Evolutionary conservation across 805 yeast species (phyloP).

Genomic region (Starmerella asiatica): DNA sequence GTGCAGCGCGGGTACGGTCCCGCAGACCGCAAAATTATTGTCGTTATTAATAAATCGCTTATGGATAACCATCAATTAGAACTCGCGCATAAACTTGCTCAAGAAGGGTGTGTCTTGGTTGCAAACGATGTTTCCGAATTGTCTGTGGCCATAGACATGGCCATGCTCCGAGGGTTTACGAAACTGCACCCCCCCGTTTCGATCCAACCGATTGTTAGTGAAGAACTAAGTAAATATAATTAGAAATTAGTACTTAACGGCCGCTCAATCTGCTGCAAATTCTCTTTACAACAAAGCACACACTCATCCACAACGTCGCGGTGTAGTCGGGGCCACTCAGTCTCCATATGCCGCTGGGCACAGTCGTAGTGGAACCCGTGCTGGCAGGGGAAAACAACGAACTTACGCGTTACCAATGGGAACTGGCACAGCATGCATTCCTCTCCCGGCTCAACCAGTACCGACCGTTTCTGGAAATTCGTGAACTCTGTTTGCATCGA

Average conservation of each 20-base stretch:
- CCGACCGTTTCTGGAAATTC: slow-evolving; percentile 38
- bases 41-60: slow-evolving; percentile 51
- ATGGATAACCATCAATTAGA: slow-evolving; percentile 82
- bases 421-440: slow-evolving; percentile 62
- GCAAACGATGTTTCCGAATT: slow-evolving; percentile 1
- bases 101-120: slow-evolving; percentile 6
- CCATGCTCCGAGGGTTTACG: slow-evolving; percentile 1
- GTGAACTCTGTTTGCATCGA: slow-evolving; percentile 49
- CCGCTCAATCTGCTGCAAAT: slow-evolving; percentile 55
- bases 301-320: slow-evolving; percentile 43
- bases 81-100: slow-evolving; percentile 44
- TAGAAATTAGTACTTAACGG: slow-evolving; percentile 30
- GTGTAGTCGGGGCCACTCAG: slow-evolving; percentile 31
- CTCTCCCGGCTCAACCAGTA: slow-evolving; percentile 68
- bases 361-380: slow-evolving; percentile 89
- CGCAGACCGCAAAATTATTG: slow-evolving; percentile 51
- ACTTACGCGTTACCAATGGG: slow-evolving; percentile 57
- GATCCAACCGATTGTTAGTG: not conserved
- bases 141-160: not conserved
- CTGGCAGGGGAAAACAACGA: slow-evolving; percentile 74
- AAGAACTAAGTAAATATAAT: not conserved
- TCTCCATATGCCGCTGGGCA: slow-evolving; percentile 45
- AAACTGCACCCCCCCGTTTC: not conserved
- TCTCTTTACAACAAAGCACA: slow-evolving; percentile 60
- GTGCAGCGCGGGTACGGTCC: slow-evolving; percentile 14